Percentiles rank a stretch among this genome's conserved stretches.
Conservation (phyloP, 1,284 basidiomycete genomes). For the Megacollybia platyphylla region DNA sequence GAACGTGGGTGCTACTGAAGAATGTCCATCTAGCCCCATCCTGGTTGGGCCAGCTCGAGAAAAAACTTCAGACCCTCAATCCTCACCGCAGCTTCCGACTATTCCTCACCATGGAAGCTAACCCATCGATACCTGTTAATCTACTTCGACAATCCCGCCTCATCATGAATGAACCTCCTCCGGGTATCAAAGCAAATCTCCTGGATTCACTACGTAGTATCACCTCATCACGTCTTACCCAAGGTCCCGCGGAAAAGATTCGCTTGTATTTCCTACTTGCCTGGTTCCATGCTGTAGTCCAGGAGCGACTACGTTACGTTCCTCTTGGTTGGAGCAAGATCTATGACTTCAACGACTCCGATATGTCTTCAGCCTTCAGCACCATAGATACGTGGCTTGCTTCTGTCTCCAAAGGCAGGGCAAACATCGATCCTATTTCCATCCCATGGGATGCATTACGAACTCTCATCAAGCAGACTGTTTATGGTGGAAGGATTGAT, state of each 20-base stretch:
- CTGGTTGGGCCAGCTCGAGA: slow-evolving; percentile 92
- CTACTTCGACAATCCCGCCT: slow-evolving; percentile 90
- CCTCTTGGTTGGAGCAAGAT: slow-evolving; percentile 92
- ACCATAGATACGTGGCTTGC: slow-evolving; percentile 88
- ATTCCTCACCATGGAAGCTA: slow-evolving; percentile 95
- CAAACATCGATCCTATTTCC: slow-evolving; percentile 80
- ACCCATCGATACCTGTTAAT: slow-evolving; percentile 86
- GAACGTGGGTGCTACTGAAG: slow-evolving; percentile 90
- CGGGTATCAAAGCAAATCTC: slow-evolving; percentile 90
- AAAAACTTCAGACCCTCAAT: slow-evolving; percentile 87
- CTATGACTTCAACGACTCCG: slow-evolving; percentile 97
- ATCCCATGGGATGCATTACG: slow-evolving; percentile 92
- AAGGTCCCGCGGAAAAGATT: slow-evolving; percentile 84
- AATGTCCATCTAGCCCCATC: slow-evolving; percentile 91
- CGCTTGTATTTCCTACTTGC: slow-evolving; percentile 91
- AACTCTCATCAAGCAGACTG: slow-evolving; percentile 85
- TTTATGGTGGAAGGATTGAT: slow-evolving; percentile 89
- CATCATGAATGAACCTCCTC: slow-evolving; percentile 95
- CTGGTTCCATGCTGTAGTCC: slow-evolving; percentile 96
- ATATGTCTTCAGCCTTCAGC: slow-evolving; percentile 84
- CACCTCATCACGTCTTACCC: slow-evolving; percentile 50
- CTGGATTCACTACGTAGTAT: slow-evolving; percentile 83
- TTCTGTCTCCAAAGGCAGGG: slow-evolving; percentile 68
- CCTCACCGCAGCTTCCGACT: slow-evolving; percentile 86
- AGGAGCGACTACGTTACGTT: slow-evolving; percentile 89